Percentiles rank a stretch among this genome's conserved stretches.
These are phyloP conservation scores for Boeremia lycopersici DNA, from an alignment of 2,329 filamentous ascomycete species.

Conservation along the genomic window DNA sequence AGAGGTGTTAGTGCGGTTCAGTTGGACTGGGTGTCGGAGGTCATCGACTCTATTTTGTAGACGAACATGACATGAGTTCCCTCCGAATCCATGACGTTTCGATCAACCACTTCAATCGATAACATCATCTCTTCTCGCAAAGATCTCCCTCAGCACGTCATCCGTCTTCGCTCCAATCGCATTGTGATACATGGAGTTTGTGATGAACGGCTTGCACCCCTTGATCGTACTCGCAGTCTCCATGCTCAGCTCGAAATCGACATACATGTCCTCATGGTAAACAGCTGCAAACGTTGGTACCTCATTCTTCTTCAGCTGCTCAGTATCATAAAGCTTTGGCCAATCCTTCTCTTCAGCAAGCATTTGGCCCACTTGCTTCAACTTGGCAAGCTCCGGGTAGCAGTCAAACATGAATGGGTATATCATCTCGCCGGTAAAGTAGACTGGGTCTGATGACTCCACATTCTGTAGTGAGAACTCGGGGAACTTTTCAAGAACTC, in stretches of 20 bases:
- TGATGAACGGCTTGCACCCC: constrained; percentile 80
- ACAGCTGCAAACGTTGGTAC: constrained; percentile 87
- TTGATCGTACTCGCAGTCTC: constrained; percentile 77
- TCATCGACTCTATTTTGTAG: constrained; percentile 45
- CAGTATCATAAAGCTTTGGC: constrained; percentile 76
- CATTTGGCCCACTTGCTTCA: constrained; percentile 72
- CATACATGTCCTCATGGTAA: constrained; percentile 91
- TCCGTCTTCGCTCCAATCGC: constrained; percentile 75
- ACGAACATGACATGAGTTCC: not conserved
- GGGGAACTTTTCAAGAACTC: constrained; percentile 60
- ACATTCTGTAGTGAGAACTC: constrained; percentile 51
- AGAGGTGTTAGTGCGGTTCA: constrained; percentile 67
- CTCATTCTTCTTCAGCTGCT: constrained; percentile 74
- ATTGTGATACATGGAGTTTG: constrained; percentile 87
- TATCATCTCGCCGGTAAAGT: constrained; percentile 92
- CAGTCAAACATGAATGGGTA: constrained; percentile 84
- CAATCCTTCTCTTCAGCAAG: constrained; percentile 73
- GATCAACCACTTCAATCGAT: constrained; percentile 54
- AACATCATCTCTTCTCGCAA: constrained; percentile 74
- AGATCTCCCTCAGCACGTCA: constrained; percentile 77
- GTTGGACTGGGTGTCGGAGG: constrained; percentile 66
- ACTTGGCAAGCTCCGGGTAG: constrained; percentile 73
- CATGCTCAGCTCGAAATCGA: constrained; percentile 75
- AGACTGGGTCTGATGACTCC: constrained; percentile 61
- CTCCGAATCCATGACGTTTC: not conserved